A percentile compares a stretch with the other conserved stretches of the same genome.
Evolutionary conservation across 345 rosid species (phyloP).

Genomic region (Acer saccharum): DNA sequence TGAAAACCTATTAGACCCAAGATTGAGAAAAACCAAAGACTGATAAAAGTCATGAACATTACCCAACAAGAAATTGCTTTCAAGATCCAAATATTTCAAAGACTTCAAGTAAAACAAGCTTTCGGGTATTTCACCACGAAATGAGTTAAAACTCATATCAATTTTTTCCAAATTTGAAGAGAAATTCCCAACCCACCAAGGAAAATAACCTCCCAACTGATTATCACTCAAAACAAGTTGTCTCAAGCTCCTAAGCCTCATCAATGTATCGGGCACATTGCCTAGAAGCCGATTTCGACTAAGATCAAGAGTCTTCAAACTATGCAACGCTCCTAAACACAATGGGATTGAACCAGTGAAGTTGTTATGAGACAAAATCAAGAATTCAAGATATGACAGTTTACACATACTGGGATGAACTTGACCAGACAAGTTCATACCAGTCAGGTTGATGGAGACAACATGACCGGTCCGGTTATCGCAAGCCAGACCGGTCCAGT

Average conservation of each 20-base stretch:
- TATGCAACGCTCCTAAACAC: slow-evolving; percentile 57
- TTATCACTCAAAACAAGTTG: slow-evolving; percentile 63
- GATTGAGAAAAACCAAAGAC: slow-evolving; percentile 60
- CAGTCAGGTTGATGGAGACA: slow-evolving; percentile 55
- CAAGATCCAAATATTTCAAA: slow-evolving; percentile 64
- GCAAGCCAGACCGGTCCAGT: slow-evolving; percentile 79
- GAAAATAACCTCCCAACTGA: slow-evolving; percentile 58
- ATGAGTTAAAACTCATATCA: slow-evolving; percentile 72
- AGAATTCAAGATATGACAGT: slow-evolving; percentile 49
- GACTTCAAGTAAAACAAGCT: slow-evolving; percentile 54
- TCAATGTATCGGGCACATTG: slow-evolving; percentile 49
- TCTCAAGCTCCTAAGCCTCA: slow-evolving; percentile 50
- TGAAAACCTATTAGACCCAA: slow-evolving; percentile 64
- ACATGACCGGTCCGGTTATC: slow-evolving; percentile 58
- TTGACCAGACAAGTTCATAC: slow-evolving; percentile 60
- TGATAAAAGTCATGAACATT: slow-evolving; percentile 63
- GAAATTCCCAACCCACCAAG: slow-evolving; percentile 70
- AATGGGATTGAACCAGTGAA: slow-evolving; percentile 63
- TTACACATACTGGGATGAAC: slow-evolving; percentile 63
- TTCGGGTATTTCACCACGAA: slow-evolving; percentile 64
- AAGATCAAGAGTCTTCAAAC: slow-evolving; percentile 70
- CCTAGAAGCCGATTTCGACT: slow-evolving; percentile 64
- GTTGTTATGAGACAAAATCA: slow-evolving; percentile 57
- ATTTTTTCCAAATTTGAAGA: slow-evolving; percentile 58
- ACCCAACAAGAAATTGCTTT: slow-evolving; percentile 62